Conservation (phyloP, 2,329 filamentous ascomycete species). For the Penicillium crustosum region DNA sequence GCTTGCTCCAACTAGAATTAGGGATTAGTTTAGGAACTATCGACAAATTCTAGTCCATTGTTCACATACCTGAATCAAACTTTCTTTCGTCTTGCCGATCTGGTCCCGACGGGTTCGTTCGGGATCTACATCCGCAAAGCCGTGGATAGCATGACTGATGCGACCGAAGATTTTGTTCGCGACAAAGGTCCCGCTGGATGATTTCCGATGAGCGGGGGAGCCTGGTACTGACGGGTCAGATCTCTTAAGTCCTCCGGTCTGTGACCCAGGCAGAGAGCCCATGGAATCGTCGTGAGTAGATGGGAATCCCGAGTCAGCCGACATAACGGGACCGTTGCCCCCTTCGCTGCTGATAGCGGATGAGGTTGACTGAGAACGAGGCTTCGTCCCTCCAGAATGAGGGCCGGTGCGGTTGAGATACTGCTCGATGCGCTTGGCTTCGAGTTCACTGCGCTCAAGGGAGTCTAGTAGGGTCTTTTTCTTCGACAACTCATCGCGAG, state of each 20-base stretch:
- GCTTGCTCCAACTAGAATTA: constrained; percentile 78
- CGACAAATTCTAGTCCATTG: neutral
- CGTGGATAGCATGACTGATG: constrained; percentile 91
- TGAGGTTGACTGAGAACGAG: constrained; percentile 65
- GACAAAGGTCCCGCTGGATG: constrained; percentile 82
- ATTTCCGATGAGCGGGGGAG: constrained; percentile 68
- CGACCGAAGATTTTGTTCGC: constrained; percentile 92
- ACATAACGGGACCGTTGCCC: constrained; percentile 64
- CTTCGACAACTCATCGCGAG: constrained; percentile 85
- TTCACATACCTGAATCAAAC: constrained; percentile 59
- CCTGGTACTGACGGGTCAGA: constrained; percentile 33
- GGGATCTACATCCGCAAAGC: constrained; percentile 93
- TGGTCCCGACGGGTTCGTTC: constrained; percentile 88
- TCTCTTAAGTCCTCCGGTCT: constrained; percentile 59
- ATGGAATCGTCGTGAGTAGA: constrained; percentile 76
- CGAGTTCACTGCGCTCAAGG: constrained; percentile 88
- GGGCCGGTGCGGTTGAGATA: constrained; percentile 68
- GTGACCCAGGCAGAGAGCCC: constrained; percentile 66
- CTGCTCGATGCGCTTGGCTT: constrained; percentile 89
- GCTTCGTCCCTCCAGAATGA: constrained; percentile 44
- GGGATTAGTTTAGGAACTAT: constrained; percentile 1
- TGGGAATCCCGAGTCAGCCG: constrained; percentile 92
- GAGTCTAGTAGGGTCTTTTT: constrained; percentile 80
- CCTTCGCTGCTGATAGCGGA: constrained; percentile 51
- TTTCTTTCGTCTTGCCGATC: constrained; percentile 93